Evolutionary conservation across 331 rosid species (phyloP).

Genomic region (Quercus tomentella): DNA sequence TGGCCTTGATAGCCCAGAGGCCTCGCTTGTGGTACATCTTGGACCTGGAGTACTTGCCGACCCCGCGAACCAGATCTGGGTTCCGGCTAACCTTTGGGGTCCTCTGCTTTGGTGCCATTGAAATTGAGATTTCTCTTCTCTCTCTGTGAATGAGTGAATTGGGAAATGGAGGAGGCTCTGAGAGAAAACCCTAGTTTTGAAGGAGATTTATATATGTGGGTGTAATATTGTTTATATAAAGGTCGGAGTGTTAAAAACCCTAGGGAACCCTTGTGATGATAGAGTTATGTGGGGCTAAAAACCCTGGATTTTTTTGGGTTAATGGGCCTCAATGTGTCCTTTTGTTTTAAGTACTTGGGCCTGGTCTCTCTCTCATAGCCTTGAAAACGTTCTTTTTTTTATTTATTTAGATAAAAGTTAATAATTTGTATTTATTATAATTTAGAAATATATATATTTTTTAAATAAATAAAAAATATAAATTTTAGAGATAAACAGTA

Average conservation of each 20-base stretch:
- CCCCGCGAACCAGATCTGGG: conserved; percentile 56
- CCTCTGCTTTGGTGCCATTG: conserved; percentile 50
- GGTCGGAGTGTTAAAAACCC: neutral
- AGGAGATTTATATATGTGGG: neutral
- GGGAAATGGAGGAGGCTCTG: neutral
- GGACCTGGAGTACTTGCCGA: conserved; percentile 58
- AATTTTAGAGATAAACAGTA: no score
- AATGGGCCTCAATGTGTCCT: neutral
- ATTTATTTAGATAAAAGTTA: no score
- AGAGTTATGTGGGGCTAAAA: no score
- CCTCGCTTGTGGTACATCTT: conserved; percentile 73
- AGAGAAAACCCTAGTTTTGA: neutral
- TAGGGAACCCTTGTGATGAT: neutral
- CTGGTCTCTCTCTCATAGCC: no score
- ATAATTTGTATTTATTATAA: no score
- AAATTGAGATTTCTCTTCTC: neutral
- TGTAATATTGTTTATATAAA: no score
- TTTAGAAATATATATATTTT: no score
- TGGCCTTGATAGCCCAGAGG: conserved; percentile 72
- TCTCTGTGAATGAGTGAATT: neutral
- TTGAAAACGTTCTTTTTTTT: no score
- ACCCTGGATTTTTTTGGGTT: no score
- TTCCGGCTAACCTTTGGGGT: conserved; percentile 39
- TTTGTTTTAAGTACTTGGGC: no score
- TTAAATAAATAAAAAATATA: no score